These are phyloP conservation scores for Nicotiana knightiana DNA, from an alignment of 257 asterid species.

Conservation along the genomic window DNA sequence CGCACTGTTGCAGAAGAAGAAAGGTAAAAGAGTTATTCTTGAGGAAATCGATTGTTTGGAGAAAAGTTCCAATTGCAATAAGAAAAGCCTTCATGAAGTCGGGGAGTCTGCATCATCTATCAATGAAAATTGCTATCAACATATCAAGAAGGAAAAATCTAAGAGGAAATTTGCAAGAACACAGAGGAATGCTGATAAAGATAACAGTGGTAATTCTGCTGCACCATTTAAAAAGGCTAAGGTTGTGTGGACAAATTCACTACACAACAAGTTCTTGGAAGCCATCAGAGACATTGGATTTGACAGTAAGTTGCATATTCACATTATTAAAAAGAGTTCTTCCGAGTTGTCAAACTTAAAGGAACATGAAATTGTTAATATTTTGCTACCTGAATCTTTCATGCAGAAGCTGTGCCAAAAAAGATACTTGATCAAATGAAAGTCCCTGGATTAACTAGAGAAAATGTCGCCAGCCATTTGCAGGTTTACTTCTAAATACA, in stretches of 20 bases:
- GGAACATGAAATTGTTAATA: neutral
- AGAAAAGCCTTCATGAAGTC: neutral
- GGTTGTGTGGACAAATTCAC: conserved; percentile 46
- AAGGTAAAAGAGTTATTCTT: neutral
- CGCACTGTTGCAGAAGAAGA: conserved; percentile 20
- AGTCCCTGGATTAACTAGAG: conserved; percentile 49
- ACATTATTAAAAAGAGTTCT: neutral
- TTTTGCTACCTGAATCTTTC: neutral
- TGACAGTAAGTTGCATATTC: conserved; percentile 38
- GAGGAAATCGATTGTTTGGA: neutral
- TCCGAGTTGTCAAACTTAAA: neutral
- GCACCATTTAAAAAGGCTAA: conserved; percentile 7
- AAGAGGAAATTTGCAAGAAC: neutral
- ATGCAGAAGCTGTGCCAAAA: conserved; percentile 49
- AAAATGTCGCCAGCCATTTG: conserved; percentile 60
- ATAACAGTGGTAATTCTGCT: neutral
- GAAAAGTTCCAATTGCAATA: neutral
- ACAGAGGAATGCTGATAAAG: neutral
- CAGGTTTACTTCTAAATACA: conserved; percentile 33
- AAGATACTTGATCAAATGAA: conserved; percentile 52
- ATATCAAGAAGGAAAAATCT: neutral
- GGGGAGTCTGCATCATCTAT: neutral
- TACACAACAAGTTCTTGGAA: conserved; percentile 54
- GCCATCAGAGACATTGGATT: conserved; percentile 52
- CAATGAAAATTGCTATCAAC: neutral